Percentiles rank a stretch among this genome's conserved stretches.
phyloP scores from a whole-genome alignment of 2,329 filamentous ascomycete species.

The Penicillium paneum region DNA sequence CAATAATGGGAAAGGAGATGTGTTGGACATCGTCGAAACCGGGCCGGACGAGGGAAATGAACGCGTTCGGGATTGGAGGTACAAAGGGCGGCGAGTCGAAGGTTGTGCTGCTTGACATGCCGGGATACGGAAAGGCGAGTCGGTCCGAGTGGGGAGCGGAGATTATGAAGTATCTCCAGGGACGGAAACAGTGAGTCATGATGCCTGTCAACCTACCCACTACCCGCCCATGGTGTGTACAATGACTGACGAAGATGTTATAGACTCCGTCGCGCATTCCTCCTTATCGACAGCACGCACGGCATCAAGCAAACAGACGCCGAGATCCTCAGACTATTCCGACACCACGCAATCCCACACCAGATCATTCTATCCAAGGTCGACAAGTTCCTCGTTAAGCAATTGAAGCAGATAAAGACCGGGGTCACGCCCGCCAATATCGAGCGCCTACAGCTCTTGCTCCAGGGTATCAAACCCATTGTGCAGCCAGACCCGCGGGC shows the following conservation, averaged over 20 bases:
- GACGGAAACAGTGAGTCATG: conserved; percentile 54
- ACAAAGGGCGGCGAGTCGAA: conserved; percentile 43
- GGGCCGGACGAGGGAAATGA: conserved; percentile 63
- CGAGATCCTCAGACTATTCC: conserved; percentile 56
- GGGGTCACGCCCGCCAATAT: conserved; percentile 29
- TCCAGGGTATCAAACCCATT: conserved; percentile 39
- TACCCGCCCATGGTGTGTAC: background rate
- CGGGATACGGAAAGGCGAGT: conserved; percentile 65
- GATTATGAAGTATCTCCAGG: conserved; percentile 65
- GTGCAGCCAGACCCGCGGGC: conserved; percentile 45
- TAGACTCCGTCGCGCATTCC: conserved; percentile 58
- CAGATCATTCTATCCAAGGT: conserved; percentile 67
- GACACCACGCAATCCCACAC: conserved; percentile 56
- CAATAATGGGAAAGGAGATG: conserved; percentile 52
- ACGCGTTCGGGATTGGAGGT: conserved; percentile 61
- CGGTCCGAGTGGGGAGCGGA: conserved; percentile 61
- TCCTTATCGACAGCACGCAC: conserved; percentile 62
- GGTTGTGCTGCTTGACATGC: conserved; percentile 66
- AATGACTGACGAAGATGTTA: background rate
- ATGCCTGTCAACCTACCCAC: background rate
- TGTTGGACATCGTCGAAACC: conserved; percentile 59
- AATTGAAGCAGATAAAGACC: conserved; percentile 29
- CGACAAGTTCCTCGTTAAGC: conserved; percentile 53
- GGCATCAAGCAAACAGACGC: conserved; percentile 62
- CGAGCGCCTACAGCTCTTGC: conserved; percentile 38